phyloP scores from a whole-genome alignment of 352 stramenopile species.

The Pythium sukuiense region DNA sequence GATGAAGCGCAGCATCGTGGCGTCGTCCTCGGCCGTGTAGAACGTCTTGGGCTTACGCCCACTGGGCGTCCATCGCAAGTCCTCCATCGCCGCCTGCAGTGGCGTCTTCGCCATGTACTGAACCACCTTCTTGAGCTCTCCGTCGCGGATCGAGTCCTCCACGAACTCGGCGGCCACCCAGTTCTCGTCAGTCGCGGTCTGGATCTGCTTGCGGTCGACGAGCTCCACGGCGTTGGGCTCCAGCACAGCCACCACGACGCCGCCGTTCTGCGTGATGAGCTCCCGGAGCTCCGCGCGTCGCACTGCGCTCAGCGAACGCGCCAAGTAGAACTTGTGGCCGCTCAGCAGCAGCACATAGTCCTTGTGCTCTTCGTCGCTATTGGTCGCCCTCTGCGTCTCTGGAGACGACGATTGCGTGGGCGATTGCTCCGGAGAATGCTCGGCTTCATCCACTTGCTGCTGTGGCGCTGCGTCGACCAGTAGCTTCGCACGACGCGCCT shows the following conservation, averaged over 20 bases:
- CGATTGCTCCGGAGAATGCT: background rate
- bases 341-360: slow-evolving; percentile 28
- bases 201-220: slow-evolving; percentile 37
- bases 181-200: slow-evolving; percentile 17
- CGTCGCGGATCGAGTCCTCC: slow-evolving; percentile 41
- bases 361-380: slow-evolving; percentile 17
- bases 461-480: background rate
- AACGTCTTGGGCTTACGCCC: slow-evolving; percentile 14
- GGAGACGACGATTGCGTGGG: background rate
- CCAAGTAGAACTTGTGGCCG: slow-evolving; percentile 42
- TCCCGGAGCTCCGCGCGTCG: slow-evolving; percentile 26
- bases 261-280: slow-evolving; percentile 40
- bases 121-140: slow-evolving; percentile 29
- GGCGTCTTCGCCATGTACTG: slow-evolving; percentile 36
- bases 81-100: background rate
- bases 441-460: background rate
- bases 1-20: slow-evolving; percentile 49
- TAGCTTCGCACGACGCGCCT: slow-evolving; percentile 5
- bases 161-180: slow-evolving; percentile 55
- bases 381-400: slow-evolving; percentile 2
- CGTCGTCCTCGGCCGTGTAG: slow-evolving; percentile 50
- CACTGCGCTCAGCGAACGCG: slow-evolving; percentile 28
- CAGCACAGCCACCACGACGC: slow-evolving; percentile 24
- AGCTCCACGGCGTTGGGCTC: slow-evolving; percentile 32
- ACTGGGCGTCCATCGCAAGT: slow-evolving; percentile 1